Base-by-base conservation (phyloP, 306 rosid genomes). In the Betula pendula region DNA sequence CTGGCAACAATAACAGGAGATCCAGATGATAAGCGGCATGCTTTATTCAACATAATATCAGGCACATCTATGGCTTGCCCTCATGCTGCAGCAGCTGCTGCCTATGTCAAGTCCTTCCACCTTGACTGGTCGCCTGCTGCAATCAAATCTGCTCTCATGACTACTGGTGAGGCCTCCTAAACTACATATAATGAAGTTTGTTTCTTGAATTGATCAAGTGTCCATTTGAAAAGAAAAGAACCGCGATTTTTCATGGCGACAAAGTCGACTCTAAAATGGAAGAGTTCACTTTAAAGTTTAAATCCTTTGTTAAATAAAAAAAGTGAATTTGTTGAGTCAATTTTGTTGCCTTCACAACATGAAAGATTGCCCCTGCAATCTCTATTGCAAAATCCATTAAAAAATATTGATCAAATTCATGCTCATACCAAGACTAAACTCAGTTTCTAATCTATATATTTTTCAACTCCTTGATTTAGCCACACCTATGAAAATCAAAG, bases 51-150 rank as follows among this genome's bases (percentile, higher is more conserved):
- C 49, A 85, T 94, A 45, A 1, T 88, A 5, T 91, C 97, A 53
- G 97, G 98, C 75, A 94, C 98, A 62, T 94, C 97, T 24, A 94
- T 94, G 97, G 70, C 98, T 6, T 90, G 93, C 81, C 97, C 97
- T 12, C 98, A 94, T 73, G 98, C 69, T 29, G n/a, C 82, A 1
- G 96, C 90, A 0, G 87, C 96, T 14, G 96, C 96, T 7, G 96
- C 94, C 40, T 90, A 84, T 59, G 87, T 91, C 92, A 90, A 90
- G 82, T 81, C 96, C 74, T 87, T 90, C 84, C 98, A 94, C 82
- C 96, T 96, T 8, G 84, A 88, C 14, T 91, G 98, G 98, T 88
- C 88, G 43, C 97, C 97, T 16, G 93, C 97, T 35, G 97, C 98
- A n/a, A 81, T 94, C 83, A 94, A 91, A 87, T 94, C 98, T 7